Percentiles rank a stretch among this genome's conserved stretches.
Evolutionary conservation across 495 filamentous ascomycete species (phyloP).

Genomic region (Penicillium lividum): DNA sequence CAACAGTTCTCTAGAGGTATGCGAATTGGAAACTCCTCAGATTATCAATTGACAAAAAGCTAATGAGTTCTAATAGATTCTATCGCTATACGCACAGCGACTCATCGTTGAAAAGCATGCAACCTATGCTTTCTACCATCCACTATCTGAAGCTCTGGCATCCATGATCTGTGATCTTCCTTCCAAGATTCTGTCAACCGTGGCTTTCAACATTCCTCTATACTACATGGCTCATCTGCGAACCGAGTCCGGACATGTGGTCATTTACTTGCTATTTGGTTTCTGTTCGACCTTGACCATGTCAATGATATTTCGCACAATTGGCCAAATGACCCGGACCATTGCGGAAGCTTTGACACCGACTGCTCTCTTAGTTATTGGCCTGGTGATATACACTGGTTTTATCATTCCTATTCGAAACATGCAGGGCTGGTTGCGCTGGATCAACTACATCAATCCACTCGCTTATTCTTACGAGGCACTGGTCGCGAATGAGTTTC

Average conservation of each 20-base stretch:
- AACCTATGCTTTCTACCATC: slow-evolving; percentile 61
- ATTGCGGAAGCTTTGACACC: not conserved
- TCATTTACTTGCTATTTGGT: not conserved
- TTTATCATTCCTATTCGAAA: slow-evolving; percentile 43
- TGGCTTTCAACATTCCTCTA: slow-evolving; percentile 48
- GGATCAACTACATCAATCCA: slow-evolving; percentile 48
- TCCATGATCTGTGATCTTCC: slow-evolving; percentile 58
- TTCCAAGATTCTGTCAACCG: slow-evolving; percentile 45
- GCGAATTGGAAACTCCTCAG: not conserved
- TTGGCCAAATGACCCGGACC: not conserved
- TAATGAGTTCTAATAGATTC: slow-evolving; percentile 30
- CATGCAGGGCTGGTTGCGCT: slow-evolving; percentile 51
- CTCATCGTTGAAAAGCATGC: slow-evolving; percentile 62
- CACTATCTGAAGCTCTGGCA: slow-evolving; percentile 54
- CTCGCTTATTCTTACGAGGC: slow-evolving; percentile 46
- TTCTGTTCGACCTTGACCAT: not conserved
- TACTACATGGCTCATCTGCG: slow-evolving; percentile 47
- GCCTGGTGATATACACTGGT: not conserved
- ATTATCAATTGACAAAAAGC: not conserved
- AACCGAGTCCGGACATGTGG: not conserved
- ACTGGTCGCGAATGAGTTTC: slow-evolving; percentile 59
- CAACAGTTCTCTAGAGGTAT: slow-evolving; percentile 61
- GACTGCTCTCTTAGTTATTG: slow-evolving; percentile 10
- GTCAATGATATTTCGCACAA: not conserved
- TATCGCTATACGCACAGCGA: slow-evolving; percentile 53